These are phyloP conservation scores for Sporothrix inflata DNA, from an alignment of 2,329 filamentous ascomycete species.

Conservation along the genomic window DNA sequence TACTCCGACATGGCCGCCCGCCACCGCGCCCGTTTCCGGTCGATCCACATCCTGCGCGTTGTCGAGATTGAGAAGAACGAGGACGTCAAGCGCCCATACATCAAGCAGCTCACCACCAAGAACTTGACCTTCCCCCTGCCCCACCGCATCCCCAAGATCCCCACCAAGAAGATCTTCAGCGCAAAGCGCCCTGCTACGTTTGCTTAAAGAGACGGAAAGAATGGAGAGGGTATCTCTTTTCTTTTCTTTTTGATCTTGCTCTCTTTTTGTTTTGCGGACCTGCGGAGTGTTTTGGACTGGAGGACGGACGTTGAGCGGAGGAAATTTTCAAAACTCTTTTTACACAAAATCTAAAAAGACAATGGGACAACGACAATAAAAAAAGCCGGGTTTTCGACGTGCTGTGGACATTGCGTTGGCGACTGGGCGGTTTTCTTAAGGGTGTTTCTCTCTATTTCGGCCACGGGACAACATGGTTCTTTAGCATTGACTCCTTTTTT, in stretches of 20 bases:
- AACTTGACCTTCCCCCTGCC: conserved; percentile 97
- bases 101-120: conserved; percentile 97
- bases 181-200: conserved; percentile 95
- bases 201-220: conserved; percentile 63
- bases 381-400: conserved; percentile 20
- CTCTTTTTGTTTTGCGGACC: conserved; percentile 20
- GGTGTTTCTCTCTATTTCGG: conserved; percentile 22
- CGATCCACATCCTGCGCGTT: conserved; percentile 94
- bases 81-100: conserved; percentile 97
- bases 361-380: conserved; percentile 28
- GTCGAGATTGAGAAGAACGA: conserved; percentile 94
- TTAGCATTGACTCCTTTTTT: not conserved
- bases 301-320: conserved; percentile 6
- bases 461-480: conserved; percentile 19
- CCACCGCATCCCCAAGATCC: conserved; percentile 86
- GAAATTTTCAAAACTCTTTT: conserved; percentile 10
- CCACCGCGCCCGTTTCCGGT: conserved; percentile 97
- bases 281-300: conserved; percentile 17
- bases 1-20: conserved; percentile 99
- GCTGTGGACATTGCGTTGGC: conserved; percentile 14
- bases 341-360: conserved; percentile 11
- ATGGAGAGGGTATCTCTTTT: conserved; percentile 2
- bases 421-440: conserved; percentile 18
- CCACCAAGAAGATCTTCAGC: conserved; percentile 88
- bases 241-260: conserved; percentile 21